These are phyloP conservation scores for Pyrrhoderma noxium DNA, from an alignment of 1,284 basidiomycete genomes.

Conservation along the genomic window DNA sequence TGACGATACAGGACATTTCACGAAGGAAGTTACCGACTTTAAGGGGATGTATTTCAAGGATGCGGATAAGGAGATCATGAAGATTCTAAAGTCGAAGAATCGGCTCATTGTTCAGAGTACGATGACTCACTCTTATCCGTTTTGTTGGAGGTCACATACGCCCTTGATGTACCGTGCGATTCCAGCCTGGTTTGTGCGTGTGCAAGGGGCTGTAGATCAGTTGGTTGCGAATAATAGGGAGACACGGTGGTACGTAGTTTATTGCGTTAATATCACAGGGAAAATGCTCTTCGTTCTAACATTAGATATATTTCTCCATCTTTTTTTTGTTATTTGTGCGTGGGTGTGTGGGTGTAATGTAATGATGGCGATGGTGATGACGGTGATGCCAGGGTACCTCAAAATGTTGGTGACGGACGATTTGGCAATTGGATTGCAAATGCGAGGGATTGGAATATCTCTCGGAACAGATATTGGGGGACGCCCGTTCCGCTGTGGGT, in stretches of 20 bases:
- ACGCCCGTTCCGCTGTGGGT: conserved; percentile 97
- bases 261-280: no score
- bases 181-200: conserved; percentile 94
- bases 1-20: conserved; percentile 86
- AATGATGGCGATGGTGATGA: no score
- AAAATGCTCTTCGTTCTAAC: no score
- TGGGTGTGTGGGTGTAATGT: no score
- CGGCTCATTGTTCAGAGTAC: conserved; percentile 86
- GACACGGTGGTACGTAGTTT: conserved; percentile 71
- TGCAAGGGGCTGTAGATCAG: conserved; percentile 77
- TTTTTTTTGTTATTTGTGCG: no score
- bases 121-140: conserved; percentile 90
- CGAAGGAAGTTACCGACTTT: conserved; percentile 86
- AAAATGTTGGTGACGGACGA: conserved; percentile 82
- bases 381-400: conserved; percentile 71
- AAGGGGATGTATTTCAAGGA: conserved; percentile 89
- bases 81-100: conserved; percentile 82
- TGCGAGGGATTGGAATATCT: conserved; percentile 98
- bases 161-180: conserved; percentile 96
- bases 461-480: conserved; percentile 99
- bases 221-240: conserved; percentile 87
- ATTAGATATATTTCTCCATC: conserved; percentile 6
- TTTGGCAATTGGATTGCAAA: conserved; percentile 98
- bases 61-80: conserved; percentile 93
- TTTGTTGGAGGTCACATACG: conserved; percentile 95